These are phyloP conservation scores for Rhodotorula kratochvilovae DNA, from an alignment of 768 basidiomycete species.

Conservation along the genomic window DNA sequence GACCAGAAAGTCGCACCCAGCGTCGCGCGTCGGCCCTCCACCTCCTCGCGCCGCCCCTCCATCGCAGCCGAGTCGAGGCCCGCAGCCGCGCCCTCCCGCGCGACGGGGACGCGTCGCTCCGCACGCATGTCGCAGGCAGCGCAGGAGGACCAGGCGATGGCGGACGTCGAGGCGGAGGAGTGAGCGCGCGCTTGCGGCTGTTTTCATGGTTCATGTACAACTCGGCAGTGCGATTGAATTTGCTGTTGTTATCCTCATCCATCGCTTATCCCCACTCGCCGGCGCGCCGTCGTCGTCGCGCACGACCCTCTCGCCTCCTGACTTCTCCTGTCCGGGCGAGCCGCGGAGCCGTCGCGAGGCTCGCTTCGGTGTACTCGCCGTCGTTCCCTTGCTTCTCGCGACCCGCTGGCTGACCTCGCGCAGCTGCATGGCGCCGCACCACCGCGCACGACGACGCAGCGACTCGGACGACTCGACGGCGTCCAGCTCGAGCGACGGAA, in stretches of 20 bases:
- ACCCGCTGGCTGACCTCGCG: background rate
- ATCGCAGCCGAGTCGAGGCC: background rate
- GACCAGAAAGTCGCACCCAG: slow-evolving; percentile 1
- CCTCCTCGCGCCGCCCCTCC: background rate
- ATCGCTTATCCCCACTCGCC: too few relatives aligned
- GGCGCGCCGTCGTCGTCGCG: background rate
- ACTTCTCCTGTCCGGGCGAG: background rate
- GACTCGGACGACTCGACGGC: background rate
- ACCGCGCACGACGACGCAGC: background rate
- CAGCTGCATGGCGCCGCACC: background rate
- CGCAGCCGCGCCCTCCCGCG: background rate
- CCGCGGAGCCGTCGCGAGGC: too few relatives aligned
- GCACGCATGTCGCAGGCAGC: slow-evolving; percentile 7
- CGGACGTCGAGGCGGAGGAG: slow-evolving; percentile 2
- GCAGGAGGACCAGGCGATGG: slow-evolving; percentile 14
- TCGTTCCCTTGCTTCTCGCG: background rate
- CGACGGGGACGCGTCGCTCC: slow-evolving; percentile 8
- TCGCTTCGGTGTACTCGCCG: too few relatives aligned
- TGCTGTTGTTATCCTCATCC: too few relatives aligned
- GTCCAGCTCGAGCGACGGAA: background rate
- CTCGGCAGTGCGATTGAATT: too few relatives aligned
- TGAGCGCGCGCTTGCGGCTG: background rate
- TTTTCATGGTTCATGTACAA: background rate
- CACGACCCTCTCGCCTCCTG: background rate
- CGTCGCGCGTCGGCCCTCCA: background rate